Base-by-base conservation (phyloP, 305 asterid genomes). In the Fraxinus platypoda region DNA sequence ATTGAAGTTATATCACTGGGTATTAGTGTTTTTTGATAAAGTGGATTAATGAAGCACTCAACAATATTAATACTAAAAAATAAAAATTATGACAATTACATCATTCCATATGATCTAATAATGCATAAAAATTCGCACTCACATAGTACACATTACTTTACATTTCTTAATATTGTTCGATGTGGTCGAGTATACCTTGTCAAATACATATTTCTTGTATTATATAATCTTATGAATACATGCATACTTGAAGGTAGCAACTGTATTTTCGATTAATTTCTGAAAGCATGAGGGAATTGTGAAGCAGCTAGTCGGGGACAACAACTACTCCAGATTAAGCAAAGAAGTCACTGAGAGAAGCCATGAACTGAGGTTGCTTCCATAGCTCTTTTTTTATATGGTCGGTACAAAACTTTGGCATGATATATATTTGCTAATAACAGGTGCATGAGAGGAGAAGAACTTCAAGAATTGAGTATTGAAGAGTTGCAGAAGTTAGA, bases 361-460 rank as follows among this genome's bases (percentile, higher is more conserved):
- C 84, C 90, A 83, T 43, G 90, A 80, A 23, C 89, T 95, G 25
- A 95, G 94, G 98, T 90, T 11, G 21, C 38, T 68, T 68, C 74
- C n/a, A 6, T 28, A 5, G 8, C 21, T 28, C 19, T 2, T n/a
- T 62, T 62, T 59, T 21, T 21, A 26, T 68, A 11, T 30, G n/a
- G 74, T 28, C 12, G 0, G 37, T 13, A 11, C 37, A 28, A 68
- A 26, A 68, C 33, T 68, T 68, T 0, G n/a, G 37, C 9, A 12
- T 68, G 38, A 68, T 26, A 68, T 13, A 37, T 37, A 8, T 37
- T 3, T 28, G 19, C 3, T 4, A 9, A 26, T 25, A 8, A 80
- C 83, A 94, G 98, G 92, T 95, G 81, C 80, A 91, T 94, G 97
- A 92, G 97, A 76, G 98, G 98, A 17, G 97, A 95, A 85, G 95